Base-by-base conservation (phyloP, 2,329 filamentous ascomycete species). In the Podosphaera xanthii region DNA sequence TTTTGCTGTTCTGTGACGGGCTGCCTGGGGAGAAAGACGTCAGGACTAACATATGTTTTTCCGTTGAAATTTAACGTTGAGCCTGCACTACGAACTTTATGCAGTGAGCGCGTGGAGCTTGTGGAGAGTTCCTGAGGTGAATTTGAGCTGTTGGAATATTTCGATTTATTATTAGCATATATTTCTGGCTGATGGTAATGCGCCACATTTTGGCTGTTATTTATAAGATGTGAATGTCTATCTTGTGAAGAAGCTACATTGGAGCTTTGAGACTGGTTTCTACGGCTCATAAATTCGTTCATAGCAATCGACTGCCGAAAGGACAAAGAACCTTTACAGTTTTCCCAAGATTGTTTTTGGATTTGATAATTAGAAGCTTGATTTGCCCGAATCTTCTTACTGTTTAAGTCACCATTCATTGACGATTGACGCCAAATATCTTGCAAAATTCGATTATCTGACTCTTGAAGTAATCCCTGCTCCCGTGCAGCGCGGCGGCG, bases 1-100 rank as follows among this genome's bases (percentile, higher is more conserved):
- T 64, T 65, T 44, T 68, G 67, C 14, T 61, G 57, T 12, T 65
- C 66, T 57, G 64, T 66, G 31, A 65, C 62, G 5, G 64, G 61
- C 42, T 64, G 62, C 46, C 61, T 64, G n/a, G 64, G 59, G 14
- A 58, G 12, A 10, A 65, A 49, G 4, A 62, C 54, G 35, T 60
- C 62, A 44, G 59, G 59, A 33, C 58, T 57, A 38, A 60, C 53
- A 34, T 44, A 53, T 49, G 56, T 52, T 46, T 12, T 61, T 58
- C 57, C 64, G 42, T 54, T 62, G 46, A 59, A 56, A 58, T 49
- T 60, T 33, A 44, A 35, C 22, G 48, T 60, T 53, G 38, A 44
- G 31, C 40, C 44, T 10, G 54, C 46, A n/a, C 53, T 52, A 10
- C 60, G 62, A 42, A 48, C 30, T 22, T 33, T 30, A 38, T 58